Evolutionary conservation across 441 rosid species (phyloP).

Genomic region (Gossypium davidsonii): DNA sequence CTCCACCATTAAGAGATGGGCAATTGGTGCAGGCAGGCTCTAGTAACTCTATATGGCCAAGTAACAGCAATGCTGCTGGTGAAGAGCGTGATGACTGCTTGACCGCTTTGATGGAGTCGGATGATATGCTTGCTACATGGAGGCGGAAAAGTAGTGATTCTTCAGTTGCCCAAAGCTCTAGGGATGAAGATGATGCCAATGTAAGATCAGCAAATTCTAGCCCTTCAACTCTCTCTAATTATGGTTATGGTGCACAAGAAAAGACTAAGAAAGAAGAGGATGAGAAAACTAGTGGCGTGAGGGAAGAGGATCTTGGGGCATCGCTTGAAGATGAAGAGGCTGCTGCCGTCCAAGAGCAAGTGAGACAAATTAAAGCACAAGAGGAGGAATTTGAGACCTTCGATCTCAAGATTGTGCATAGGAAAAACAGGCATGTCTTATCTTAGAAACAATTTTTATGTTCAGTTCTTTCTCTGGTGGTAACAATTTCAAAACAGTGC

Average conservation of each 20-base stretch:
- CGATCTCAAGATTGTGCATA: conserved; percentile 86
- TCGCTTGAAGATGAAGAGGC: conserved; percentile 88
- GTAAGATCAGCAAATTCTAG: conserved; percentile 56
- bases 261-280: conserved; percentile 46
- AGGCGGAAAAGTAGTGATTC: conserved; percentile 73
- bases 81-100: conserved; percentile 46
- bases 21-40: conserved; percentile 45
- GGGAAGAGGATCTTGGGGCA: conserved; percentile 49
- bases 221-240: conserved; percentile 58
- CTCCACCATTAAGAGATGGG: conserved; percentile 60
- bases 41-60: conserved; percentile 55
- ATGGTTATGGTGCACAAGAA: conserved; percentile 47
- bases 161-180: conserved; percentile 56
- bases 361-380: conserved; percentile 87
- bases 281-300: conserved; percentile 36
- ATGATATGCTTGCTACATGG: conserved; percentile 70
- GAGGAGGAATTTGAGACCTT: conserved; percentile 98
- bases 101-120: conserved; percentile 43
- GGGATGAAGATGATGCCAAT: conserved; percentile 49
- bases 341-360: conserved; percentile 94
- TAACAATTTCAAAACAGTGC: neutral
- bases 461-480: no score
- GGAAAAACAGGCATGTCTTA: conserved; percentile 79
- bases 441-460: no score
- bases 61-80: conserved; percentile 36